Evolutionary conservation across 805 yeast genomes (phyloP).

Genomic region (Candida awuae): DNA sequence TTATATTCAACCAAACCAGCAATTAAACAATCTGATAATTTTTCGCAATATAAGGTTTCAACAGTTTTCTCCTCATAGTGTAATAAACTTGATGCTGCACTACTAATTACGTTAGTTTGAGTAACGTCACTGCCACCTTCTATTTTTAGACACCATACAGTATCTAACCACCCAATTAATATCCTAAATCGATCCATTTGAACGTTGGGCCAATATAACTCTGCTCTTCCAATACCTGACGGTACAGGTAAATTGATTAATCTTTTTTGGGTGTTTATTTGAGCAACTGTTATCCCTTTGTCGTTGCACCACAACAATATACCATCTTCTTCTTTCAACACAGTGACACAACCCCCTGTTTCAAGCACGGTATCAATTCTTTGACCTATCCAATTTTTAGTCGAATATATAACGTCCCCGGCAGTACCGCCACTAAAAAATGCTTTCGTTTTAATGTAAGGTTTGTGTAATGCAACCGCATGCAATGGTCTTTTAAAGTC

Average conservation of each 20-base stretch:
- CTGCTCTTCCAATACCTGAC: constrained; percentile 51
- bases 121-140: constrained; percentile 4
- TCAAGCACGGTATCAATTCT: constrained; percentile 58
- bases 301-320: constrained; percentile 80
- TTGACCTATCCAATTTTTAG: constrained; percentile 81
- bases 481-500: constrained; percentile 87
- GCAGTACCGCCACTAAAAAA: constrained; percentile 88
- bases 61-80: constrained; percentile 32
- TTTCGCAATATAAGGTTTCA: constrained; percentile 40
- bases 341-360: constrained; percentile 62
- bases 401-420: constrained; percentile 69
- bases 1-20: constrained; percentile 74
- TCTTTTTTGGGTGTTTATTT: constrained; percentile 41
- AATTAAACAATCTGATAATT: constrained; percentile 44
- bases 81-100: constrained; percentile 46
- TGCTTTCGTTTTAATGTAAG: constrained; percentile 51
- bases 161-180: constrained; percentile 75
- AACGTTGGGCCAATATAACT: constrained; percentile 75
- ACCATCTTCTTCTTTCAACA: constrained; percentile 55
- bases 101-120: constrained; percentile 33
- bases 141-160: constrained; percentile 53
- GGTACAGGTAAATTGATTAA: constrained; percentile 53
- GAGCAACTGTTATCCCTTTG: constrained; percentile 63
- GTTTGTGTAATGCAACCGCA: constrained; percentile 71
- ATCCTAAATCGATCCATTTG: constrained; percentile 60